Evolutionary conservation across 2,329 filamentous ascomycete species (phyloP).

Genomic region (Colletotrichum tropicale): DNA sequence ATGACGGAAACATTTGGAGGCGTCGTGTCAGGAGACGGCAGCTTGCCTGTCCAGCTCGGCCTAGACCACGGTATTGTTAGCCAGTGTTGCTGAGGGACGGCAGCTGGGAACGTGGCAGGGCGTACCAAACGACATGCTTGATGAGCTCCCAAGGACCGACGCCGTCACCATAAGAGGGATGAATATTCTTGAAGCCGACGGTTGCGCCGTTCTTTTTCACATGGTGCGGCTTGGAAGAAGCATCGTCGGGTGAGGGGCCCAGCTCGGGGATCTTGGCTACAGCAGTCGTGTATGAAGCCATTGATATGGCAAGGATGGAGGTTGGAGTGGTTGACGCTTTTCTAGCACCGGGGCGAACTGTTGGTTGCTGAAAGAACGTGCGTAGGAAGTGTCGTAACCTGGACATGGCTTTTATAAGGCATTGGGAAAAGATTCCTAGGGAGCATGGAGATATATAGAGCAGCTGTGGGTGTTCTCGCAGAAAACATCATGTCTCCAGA

Average conservation of each 20-base stretch:
- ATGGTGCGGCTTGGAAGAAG: conserved; percentile 52
- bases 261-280: conserved; percentile 40
- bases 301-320: conserved; percentile 19
- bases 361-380: background rate
- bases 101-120: background rate
- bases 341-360: background rate
- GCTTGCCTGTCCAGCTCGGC: conserved; percentile 43
- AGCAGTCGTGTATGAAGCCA: conserved; percentile 25
- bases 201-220: conserved; percentile 43
- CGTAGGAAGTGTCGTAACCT: conserved; percentile 10
- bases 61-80: conserved; percentile 24
- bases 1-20: conserved; percentile 70
- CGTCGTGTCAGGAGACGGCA: conserved; percentile 62
- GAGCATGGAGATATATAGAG: background rate
- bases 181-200: conserved; percentile 54
- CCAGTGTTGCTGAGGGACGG: background rate
- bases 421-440: background rate
- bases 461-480: background rate
- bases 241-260: conserved; percentile 43
- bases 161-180: conserved; percentile 46
- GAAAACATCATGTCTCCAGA: background rate
- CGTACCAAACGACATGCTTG: conserved; percentile 41
- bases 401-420: background rate
- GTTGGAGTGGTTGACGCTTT: conserved; percentile 9
- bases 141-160: conserved; percentile 26